Evolutionary conservation across 225 moss, liverwort and hornwort species (phyloP).

Genomic region (Marchantia polymorpha): DNA sequence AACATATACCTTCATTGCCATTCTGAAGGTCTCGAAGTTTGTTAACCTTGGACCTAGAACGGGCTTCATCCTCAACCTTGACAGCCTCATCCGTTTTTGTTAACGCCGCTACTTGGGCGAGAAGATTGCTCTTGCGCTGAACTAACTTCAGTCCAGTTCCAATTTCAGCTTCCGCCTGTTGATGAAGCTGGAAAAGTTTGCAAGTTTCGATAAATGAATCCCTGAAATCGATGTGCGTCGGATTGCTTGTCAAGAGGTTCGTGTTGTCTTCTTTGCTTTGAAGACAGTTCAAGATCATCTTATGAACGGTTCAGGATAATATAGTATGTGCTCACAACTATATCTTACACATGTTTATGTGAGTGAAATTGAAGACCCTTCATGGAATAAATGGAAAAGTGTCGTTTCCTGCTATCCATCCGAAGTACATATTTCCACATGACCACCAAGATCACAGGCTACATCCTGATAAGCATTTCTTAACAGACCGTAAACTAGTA

Average conservation of each 20-base stretch:
- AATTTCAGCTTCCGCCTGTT: constrained; percentile 16
- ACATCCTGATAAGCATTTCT: not conserved
- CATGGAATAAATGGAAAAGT: not conserved
- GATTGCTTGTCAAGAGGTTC: not conserved
- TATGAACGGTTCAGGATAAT: not conserved
- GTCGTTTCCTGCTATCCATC: not conserved
- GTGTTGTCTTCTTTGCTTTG: not conserved
- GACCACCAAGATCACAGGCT: not conserved
- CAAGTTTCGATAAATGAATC: constrained; percentile 32
- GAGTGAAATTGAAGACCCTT: too few relatives aligned
- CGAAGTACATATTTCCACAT: not conserved
- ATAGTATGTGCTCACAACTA: too few relatives aligned
- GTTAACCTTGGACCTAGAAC: constrained; percentile 23
- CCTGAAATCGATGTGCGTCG: constrained; percentile 5
- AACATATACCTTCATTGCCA: constrained; percentile 31
- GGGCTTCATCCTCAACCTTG: constrained; percentile 24
- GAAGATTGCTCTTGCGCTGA: constrained; percentile 18
- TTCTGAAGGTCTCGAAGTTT: constrained; percentile 26
- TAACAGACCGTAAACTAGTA: not conserved
- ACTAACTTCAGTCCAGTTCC: constrained; percentile 15
- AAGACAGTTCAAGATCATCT: not conserved
- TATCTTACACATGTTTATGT: too few relatives aligned
- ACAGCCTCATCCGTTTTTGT: constrained; percentile 12
- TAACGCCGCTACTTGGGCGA: constrained; percentile 16
- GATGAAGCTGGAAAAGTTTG: constrained; percentile 29